Conservation (phyloP, 192 early-diverging fungal genomes). For the Lobosporangium transversale region DNA sequence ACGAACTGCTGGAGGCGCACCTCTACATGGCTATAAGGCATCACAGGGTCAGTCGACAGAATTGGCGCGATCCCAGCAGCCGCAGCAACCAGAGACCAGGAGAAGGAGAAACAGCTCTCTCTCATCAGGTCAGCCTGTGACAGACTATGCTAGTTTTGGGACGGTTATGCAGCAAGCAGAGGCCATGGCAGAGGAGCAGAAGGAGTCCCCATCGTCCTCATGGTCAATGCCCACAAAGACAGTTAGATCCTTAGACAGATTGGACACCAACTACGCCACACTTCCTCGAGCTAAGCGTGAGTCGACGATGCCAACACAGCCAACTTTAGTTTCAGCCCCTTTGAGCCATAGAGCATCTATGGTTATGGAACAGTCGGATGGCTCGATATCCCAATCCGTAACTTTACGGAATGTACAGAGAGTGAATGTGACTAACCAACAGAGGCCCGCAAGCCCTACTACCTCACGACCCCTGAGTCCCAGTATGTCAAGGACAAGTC, state of each 20-base stretch:
- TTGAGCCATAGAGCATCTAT: slow-evolving; percentile 3
- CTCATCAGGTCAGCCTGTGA: slow-evolving; percentile 4
- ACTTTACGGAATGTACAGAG: slow-evolving; percentile 13
- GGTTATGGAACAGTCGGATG: slow-evolving; percentile 6
- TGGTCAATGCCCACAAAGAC: slow-evolving; percentile 37
- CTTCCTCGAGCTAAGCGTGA: slow-evolving; percentile 41
- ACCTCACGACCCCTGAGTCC: slow-evolving; percentile 38
- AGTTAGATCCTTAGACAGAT: not conserved
- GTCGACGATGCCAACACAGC: slow-evolving; percentile 20
- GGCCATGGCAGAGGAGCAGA: slow-evolving; percentile 26
- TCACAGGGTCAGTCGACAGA: not conserved
- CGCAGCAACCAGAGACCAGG: slow-evolving; percentile 9
- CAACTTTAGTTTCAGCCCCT: not conserved
- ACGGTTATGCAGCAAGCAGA: slow-evolving; percentile 42
- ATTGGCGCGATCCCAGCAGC: not conserved
- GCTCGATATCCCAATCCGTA: not conserved
- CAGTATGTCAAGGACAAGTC: slow-evolving; percentile 22
- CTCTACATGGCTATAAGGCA: not conserved
- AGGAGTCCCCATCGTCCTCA: slow-evolving; percentile 12
- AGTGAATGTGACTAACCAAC: not conserved
- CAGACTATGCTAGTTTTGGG: slow-evolving; percentile 46
- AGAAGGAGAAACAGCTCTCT: slow-evolving; percentile 45
- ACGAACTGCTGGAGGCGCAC: not conserved
- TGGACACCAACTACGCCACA: slow-evolving; percentile 14
- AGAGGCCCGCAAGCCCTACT: slow-evolving; percentile 28